Percentiles rank a stretch among this genome's conserved stretches.
phyloP scores from a whole-genome alignment of 2,329 filamentous ascomycete species.

The Colletotrichum echinochloae region DNA sequence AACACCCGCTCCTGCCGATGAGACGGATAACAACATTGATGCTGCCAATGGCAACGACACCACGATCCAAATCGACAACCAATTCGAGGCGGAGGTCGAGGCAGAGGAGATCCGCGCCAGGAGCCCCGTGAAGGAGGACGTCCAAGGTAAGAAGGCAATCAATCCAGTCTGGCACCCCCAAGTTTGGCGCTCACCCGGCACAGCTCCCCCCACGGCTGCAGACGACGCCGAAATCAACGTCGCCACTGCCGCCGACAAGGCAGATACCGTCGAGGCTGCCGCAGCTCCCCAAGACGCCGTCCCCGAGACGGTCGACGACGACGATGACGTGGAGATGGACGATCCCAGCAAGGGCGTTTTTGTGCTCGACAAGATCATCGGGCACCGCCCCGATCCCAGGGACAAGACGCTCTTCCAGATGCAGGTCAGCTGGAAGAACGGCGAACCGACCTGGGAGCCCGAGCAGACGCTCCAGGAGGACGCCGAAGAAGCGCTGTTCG shows the following conservation, averaged over 20 bases:
- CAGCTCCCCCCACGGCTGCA: constrained; percentile 5
- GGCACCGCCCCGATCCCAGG: constrained; percentile 31
- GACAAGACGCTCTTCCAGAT: constrained; percentile 46
- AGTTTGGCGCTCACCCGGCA: not conserved
- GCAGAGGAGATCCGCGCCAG: constrained; percentile 19
- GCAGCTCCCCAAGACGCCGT: constrained; percentile 1
- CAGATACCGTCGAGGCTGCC: constrained; percentile 25
- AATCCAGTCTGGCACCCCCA: too few species aligned
- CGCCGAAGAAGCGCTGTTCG: constrained; percentile 47
- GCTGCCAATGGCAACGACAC: constrained; percentile 20
- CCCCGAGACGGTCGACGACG: not conserved
- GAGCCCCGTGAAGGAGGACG: constrained; percentile 21
- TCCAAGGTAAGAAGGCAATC: constrained; percentile 12
- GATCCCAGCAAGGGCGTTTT: constrained; percentile 18
- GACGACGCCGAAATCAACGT: constrained; percentile 29
- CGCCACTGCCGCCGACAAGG: constrained; percentile 9
- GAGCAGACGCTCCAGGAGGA: constrained; percentile 51
- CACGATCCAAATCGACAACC: constrained; percentile 20
- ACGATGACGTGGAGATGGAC: constrained; percentile 20
- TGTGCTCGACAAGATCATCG: constrained; percentile 34
- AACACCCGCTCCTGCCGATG: too few species aligned
- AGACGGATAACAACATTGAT: constrained; percentile 3
- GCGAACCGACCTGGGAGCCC: constrained; percentile 49
- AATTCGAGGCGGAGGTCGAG: constrained; percentile 19
- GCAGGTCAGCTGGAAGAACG: constrained; percentile 48